Conservation (phyloP, 768 basidiomycete genomes). For the Gloeopeniophorella convolvens region DNA sequence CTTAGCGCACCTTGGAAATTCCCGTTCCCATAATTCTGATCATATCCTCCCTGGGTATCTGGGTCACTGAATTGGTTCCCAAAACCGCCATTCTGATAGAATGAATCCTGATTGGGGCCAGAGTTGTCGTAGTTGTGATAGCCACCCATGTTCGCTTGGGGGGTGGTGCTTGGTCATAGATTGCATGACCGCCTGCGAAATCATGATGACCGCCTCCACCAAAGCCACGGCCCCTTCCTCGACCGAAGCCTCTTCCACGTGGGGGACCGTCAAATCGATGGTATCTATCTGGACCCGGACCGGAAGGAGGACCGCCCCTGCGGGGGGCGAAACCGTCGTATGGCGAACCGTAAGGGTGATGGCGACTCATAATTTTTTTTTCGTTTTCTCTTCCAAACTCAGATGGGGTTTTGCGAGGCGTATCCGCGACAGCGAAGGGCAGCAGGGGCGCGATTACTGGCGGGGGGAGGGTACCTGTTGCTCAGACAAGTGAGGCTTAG, state of each 20-base stretch:
- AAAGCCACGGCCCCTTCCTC: constrained; percentile 66
- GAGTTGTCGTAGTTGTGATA: constrained; percentile 64
- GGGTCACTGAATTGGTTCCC: constrained; percentile 45
- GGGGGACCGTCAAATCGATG: constrained; percentile 40
- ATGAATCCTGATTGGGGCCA: constrained; percentile 46
- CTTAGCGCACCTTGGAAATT: constrained; percentile 82
- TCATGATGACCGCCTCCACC: constrained; percentile 37
- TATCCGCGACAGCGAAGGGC: constrained; percentile 11
- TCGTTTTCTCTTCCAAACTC: constrained; percentile 24
- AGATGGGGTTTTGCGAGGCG: constrained; percentile 16
- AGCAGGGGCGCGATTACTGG: constrained; percentile 6
- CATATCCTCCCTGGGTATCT: constrained; percentile 40
- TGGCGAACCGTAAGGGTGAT: constrained; percentile 70
- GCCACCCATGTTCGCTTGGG: constrained; percentile 54
- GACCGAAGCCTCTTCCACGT: constrained; percentile 61
- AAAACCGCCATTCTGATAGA: constrained; percentile 66
- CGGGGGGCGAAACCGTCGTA: constrained; percentile 20
- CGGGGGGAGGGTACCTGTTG: constrained; percentile 3
- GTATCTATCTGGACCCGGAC: constrained; percentile 23
- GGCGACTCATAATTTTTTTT: constrained; percentile 62
- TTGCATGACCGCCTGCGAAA: constrained; percentile 43
- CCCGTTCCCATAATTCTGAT: constrained; percentile 50
- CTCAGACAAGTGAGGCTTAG: constrained; percentile 5
- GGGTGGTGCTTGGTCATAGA: constrained; percentile 64
- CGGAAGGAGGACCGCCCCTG: constrained; percentile 22